These are phyloP conservation scores for Colletotrichum cuscutae DNA, from an alignment of 2,329 filamentous ascomycete species.

Conservation along the genomic window DNA sequence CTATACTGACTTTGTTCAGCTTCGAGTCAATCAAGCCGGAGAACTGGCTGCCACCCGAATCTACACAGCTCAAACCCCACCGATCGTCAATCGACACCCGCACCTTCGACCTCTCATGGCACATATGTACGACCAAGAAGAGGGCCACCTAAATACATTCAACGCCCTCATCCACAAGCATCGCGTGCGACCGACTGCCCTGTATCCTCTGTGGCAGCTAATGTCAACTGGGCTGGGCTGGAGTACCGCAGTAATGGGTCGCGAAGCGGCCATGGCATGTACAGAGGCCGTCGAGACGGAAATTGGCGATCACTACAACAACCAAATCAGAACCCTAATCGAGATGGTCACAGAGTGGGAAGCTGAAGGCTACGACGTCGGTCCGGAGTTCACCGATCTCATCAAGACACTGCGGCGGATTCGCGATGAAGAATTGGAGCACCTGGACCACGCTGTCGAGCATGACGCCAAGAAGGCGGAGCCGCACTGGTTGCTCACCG, in stretches of 20 bases:
- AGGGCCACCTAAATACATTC: conserved; percentile 86
- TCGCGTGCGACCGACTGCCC: conserved; percentile 88
- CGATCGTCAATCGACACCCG: conserved; percentile 82
- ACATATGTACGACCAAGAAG: conserved; percentile 99
- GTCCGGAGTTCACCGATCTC: conserved; percentile 79
- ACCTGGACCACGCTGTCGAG: conserved; percentile 93
- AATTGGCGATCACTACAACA: conserved; percentile 96
- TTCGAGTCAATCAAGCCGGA: conserved; percentile 96
- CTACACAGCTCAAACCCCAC: conserved; percentile 88
- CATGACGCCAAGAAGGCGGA: conserved; percentile 91
- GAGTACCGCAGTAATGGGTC: conserved; percentile 87
- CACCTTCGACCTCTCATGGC: conserved; percentile 91
- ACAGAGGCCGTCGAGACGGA: conserved; percentile 99
- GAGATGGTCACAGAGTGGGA: conserved; percentile 85
- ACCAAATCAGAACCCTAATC: conserved; percentile 84
- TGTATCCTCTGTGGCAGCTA: conserved; percentile 90
- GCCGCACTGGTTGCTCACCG: conserved; percentile 89
- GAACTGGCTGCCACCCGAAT: conserved; percentile 97
- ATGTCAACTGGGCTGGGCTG: conserved; percentile 87
- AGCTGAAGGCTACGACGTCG: conserved; percentile 80
- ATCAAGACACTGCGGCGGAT: conserved; percentile 82
- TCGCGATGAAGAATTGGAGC: conserved; percentile 95
- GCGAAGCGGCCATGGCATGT: conserved; percentile 97
- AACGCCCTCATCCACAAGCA: conserved; percentile 85
- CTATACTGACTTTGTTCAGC: conserved; percentile 51